A percentile compares a stretch with the other conserved stretches of the same genome.
Conservation (phyloP, 2,329 filamentous ascomycete genomes). For the Colletotrichum sojae region DNA sequence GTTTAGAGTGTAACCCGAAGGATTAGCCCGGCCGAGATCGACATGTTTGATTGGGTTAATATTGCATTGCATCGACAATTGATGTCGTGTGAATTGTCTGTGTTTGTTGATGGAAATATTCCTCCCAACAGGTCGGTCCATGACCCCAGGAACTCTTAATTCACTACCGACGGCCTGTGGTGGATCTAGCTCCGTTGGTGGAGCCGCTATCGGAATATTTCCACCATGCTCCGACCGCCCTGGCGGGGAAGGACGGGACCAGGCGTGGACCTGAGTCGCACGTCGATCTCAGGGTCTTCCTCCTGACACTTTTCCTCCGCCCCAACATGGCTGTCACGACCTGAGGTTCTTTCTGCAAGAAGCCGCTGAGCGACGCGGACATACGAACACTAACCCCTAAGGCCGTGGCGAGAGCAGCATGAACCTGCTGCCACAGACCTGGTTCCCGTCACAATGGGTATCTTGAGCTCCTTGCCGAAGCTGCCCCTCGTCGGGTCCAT, state of each 20-base stretch:
- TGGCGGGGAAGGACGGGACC: constrained; percentile 29
- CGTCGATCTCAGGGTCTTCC: constrained; percentile 12
- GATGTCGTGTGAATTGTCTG: background rate
- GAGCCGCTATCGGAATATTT: constrained; percentile 36
- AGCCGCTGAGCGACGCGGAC: constrained; percentile 15
- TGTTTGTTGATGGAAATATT: background rate
- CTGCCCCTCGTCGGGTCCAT: constrained; percentile 40
- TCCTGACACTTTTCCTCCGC: constrained; percentile 22
- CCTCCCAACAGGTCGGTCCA: constrained; percentile 1
- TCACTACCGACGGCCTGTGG: background rate
- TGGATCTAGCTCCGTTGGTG: constrained; percentile 26
- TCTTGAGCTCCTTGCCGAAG: constrained; percentile 34
- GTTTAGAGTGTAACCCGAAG: constrained; percentile 11
- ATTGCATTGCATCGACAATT: background rate
- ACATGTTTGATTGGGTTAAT: background rate
- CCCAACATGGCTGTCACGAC: constrained; percentile 25
- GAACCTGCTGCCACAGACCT: constrained; percentile 34
- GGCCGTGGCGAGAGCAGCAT: constrained; percentile 28
- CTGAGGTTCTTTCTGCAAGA: constrained; percentile 24
- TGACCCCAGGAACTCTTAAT: constrained; percentile 19
- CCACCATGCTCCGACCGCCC: constrained; percentile 32
- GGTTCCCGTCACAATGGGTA: constrained; percentile 34
- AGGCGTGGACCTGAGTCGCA: constrained; percentile 36
- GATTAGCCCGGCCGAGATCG: constrained; percentile 1
- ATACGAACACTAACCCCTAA: background rate